A percentile compares a stretch with the other conserved stretches of the same genome.
phyloP scores from a whole-genome alignment of 305 asterid species.

The Withania somnifera region DNA sequence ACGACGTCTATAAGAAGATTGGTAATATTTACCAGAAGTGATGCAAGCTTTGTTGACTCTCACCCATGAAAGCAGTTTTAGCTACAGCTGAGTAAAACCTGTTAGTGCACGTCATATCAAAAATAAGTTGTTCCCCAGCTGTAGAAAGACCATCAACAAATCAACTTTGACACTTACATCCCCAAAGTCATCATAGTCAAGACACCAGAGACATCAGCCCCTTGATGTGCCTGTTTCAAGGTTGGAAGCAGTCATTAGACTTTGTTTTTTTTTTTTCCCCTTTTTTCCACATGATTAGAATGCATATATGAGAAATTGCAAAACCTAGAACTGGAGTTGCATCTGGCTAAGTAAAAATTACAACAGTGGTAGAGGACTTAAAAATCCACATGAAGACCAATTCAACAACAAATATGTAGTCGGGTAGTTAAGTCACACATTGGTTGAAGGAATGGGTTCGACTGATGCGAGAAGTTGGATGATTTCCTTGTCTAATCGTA shows the following conservation, averaged over 20 bases:
- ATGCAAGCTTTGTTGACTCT: slow-evolving; percentile 88
- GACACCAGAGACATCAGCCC: slow-evolving; percentile 73
- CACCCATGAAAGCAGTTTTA: slow-evolving; percentile 94
- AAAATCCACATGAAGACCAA: background rate
- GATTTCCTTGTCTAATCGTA: too few species aligned
- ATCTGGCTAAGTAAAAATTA: background rate
- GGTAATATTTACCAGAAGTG: slow-evolving; percentile 60
- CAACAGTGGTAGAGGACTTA: background rate
- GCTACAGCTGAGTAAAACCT: slow-evolving; percentile 96
- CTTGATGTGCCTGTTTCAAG: slow-evolving; percentile 73
- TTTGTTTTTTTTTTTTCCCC: background rate
- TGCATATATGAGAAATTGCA: background rate
- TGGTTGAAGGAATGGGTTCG: too few species aligned
- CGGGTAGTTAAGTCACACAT: too few species aligned
- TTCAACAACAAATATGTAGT: background rate
- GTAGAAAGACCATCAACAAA: slow-evolving; percentile 11
- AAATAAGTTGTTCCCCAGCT: slow-evolving; percentile 11
- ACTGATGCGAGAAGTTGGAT: too few species aligned
- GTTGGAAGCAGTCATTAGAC: slow-evolving; percentile 17
- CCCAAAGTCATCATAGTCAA: slow-evolving; percentile 97
- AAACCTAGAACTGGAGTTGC: background rate
- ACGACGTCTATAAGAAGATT: background rate
- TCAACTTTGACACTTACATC: slow-evolving; percentile 51
- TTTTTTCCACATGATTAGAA: background rate
- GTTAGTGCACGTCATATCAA: slow-evolving; percentile 25